These are phyloP conservation scores for Suillus fuscotomentosus DNA, from an alignment of 768 basidiomycete species.

Conservation along the genomic window DNA sequence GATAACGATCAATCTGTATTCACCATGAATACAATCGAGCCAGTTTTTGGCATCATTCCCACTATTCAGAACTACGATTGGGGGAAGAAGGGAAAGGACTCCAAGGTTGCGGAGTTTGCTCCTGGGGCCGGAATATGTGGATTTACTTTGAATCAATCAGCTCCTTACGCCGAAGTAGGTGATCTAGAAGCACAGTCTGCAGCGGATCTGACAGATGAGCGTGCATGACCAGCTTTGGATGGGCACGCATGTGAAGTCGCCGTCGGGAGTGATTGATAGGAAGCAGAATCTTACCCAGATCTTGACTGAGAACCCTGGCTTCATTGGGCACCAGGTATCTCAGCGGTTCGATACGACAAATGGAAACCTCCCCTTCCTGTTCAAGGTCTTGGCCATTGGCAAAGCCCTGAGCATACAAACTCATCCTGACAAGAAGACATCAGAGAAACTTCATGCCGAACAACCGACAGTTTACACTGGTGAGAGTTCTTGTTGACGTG, in stretches of 20 bases:
- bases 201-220: conserved; percentile 9
- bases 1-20: conserved; percentile 6
- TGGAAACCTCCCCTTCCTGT: conserved; percentile 85
- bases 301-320: conserved; percentile 61
- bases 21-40: conserved; percentile 24
- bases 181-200: neutral
- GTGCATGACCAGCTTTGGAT: conserved; percentile 80
- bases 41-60: conserved; percentile 78
- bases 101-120: conserved; percentile 89
- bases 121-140: conserved; percentile 55
- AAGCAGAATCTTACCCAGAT: conserved; percentile 51
- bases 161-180: conserved; percentile 91
- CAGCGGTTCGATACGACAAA: conserved; percentile 50
- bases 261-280: conserved; percentile 53
- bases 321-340: conserved; percentile 63
- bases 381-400: conserved; percentile 88
- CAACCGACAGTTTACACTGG: conserved; percentile 92
- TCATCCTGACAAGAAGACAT: conserved; percentile 86
- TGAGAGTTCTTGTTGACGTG: conserved; percentile 28
- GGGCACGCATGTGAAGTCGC: conserved; percentile 89
- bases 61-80: conserved; percentile 93
- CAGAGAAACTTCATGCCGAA: conserved; percentile 61
- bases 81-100: conserved; percentile 80
- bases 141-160: conserved; percentile 65
- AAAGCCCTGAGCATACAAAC: conserved; percentile 91